Percentiles rank a stretch among this genome's conserved stretches.
Evolutionary conservation across 2,329 filamentous ascomycete genomes (phyloP).

Genomic region (Aspergillus calidoustus): DNA sequence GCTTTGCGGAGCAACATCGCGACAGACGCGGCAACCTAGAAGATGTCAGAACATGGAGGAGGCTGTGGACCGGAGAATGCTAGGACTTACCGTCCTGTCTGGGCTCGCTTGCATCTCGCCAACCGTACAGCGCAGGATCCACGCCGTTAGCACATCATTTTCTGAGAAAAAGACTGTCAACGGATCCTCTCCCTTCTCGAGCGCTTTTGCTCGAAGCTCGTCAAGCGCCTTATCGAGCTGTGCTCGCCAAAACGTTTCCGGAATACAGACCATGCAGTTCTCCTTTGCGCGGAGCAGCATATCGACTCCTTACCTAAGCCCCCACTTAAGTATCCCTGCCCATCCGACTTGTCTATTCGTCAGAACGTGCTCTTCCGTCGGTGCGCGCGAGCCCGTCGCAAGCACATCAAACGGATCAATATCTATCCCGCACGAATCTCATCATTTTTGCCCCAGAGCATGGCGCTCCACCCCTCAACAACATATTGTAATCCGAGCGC

Average conservation of each 20-base stretch:
- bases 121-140: slow-evolving; percentile 23
- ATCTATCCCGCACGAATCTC: slow-evolving; percentile 14
- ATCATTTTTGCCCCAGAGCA: slow-evolving; percentile 21
- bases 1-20: slow-evolving; percentile 27
- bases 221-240: slow-evolving; percentile 20
- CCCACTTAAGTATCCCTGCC: slow-evolving; percentile 23
- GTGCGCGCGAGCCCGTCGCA: slow-evolving; percentile 4
- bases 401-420: slow-evolving; percentile 20
- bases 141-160: slow-evolving; percentile 25
- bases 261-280: slow-evolving; percentile 26
- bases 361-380: slow-evolving; percentile 9
- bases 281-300: slow-evolving; percentile 25
- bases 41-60: background rate
- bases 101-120: slow-evolving; percentile 17
- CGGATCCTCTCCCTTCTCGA: slow-evolving; percentile 17
- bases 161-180: slow-evolving; percentile 23
- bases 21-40: slow-evolving; percentile 12
- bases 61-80: background rate
- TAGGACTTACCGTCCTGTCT: slow-evolving; percentile 11
- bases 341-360: slow-evolving; percentile 13
- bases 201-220: slow-evolving; percentile 21
- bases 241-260: slow-evolving; percentile 21
- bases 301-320: slow-evolving; percentile 23
- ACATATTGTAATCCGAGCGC: slow-evolving; percentile 25
- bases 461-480: slow-evolving; percentile 22